These are phyloP conservation scores for Cyclotella baltica DNA, from an alignment of 108 stramenopile genomes.

Conservation along the genomic window DNA sequence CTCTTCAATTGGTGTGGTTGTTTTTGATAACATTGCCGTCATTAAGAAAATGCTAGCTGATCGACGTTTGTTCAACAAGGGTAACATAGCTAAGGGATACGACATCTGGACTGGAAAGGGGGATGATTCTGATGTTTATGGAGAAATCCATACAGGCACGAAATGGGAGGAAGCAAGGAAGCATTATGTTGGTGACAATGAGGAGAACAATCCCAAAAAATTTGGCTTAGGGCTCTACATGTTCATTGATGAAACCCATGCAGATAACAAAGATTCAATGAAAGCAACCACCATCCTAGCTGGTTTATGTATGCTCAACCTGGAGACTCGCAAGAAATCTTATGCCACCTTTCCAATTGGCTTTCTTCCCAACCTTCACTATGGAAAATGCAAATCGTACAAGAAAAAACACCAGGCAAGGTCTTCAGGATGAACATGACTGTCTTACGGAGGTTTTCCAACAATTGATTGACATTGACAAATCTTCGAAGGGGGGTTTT, in stretches of 20 bases:
- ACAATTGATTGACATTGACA: not conserved
- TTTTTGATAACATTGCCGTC: not conserved
- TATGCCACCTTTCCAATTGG: not conserved
- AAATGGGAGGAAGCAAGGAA: not conserved
- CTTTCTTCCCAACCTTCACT: constrained; percentile 4
- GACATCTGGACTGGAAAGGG: not conserved
- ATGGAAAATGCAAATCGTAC: not conserved
- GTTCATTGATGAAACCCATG: constrained; percentile 5
- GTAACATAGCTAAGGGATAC: constrained; percentile 5
- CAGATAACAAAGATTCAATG: not conserved
- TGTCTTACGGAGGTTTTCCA: constrained; percentile 2
- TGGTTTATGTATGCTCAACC: not conserved
- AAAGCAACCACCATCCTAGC: not conserved
- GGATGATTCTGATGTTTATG: not conserved
- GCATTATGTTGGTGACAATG: not conserved
- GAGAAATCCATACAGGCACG: constrained; percentile 10
- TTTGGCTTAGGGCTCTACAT: not conserved
- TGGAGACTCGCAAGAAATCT: not conserved
- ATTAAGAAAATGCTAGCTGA: not conserved
- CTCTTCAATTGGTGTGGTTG: not conserved
- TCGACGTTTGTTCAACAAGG: not conserved
- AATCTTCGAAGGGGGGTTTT: constrained; percentile 3
- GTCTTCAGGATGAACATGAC: constrained; percentile 10
- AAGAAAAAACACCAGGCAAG: not conserved
- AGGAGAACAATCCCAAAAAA: not conserved